phyloP scores from a whole-genome alignment of 2,329 filamentous ascomycete genomes.

The Trichoderma cornu-damae region DNA sequence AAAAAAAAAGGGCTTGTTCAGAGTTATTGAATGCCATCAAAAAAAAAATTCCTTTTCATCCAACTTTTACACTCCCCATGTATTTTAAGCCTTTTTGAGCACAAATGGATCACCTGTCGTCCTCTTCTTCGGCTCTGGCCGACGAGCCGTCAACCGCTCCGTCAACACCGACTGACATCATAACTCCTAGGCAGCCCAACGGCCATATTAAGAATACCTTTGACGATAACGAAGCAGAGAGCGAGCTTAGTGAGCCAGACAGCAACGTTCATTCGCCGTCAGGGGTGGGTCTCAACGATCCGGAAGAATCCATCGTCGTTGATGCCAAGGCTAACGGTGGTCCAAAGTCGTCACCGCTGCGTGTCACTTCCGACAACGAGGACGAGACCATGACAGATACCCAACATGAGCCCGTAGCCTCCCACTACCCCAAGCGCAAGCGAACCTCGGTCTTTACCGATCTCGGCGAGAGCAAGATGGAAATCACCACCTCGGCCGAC shows the following conservation, averaged over 20 bases:
- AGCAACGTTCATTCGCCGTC: conserved; percentile 36
- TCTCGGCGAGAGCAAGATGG: conserved; percentile 45
- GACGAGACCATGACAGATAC: conserved; percentile 43
- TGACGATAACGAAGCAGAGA: conserved; percentile 39
- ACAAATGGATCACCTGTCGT: background rate
- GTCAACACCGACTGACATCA: conserved; percentile 25
- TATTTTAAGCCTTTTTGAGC: background rate
- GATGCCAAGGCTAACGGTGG: conserved; percentile 39
- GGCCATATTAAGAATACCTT: conserved; percentile 29
- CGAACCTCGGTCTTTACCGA: conserved; percentile 47
- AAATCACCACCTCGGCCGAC: conserved; percentile 31
- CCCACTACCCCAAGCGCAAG: conserved; percentile 53
- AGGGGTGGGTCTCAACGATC: conserved; percentile 35
- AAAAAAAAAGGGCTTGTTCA: no score
- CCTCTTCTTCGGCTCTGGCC: background rate
- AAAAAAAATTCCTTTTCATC: no score
- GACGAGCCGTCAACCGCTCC: conserved; percentile 7
- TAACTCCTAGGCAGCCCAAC: conserved; percentile 27
- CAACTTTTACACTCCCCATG: background rate
- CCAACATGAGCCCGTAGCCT: conserved; percentile 35
- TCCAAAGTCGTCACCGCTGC: conserved; percentile 35
- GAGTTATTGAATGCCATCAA: background rate
- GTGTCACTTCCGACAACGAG: conserved; percentile 33
- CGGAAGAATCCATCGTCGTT: conserved; percentile 52
- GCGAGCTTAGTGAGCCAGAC: conserved; percentile 41